These are phyloP conservation scores for Dactylellina drechsleri DNA, from an alignment of 2,329 filamentous ascomycete species.

Conservation along the genomic window DNA sequence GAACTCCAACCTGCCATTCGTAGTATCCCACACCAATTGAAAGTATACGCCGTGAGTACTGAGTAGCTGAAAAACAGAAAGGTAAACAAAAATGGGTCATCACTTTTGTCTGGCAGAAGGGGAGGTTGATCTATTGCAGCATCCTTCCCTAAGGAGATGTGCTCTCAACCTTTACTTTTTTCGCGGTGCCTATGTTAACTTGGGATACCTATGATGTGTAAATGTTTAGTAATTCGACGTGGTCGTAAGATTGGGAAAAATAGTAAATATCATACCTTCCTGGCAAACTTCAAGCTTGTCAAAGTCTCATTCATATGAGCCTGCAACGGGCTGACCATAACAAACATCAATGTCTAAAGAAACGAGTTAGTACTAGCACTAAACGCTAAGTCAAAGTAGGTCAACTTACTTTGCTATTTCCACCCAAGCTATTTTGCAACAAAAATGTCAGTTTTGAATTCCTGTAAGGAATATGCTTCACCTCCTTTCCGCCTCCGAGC, in stretches of 20 bases:
- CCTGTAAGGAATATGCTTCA: conserved; percentile 86
- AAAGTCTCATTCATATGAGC: conserved; percentile 91
- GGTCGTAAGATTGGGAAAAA: neutral
- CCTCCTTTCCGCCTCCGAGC: conserved; percentile 81
- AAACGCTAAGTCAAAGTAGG: neutral
- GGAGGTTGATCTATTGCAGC: conserved; percentile 5
- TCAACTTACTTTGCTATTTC: conserved; percentile 77
- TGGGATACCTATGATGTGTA: conserved; percentile 67
- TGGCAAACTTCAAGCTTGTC: conserved; percentile 94
- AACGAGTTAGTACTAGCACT: conserved; percentile 15
- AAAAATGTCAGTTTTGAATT: conserved; percentile 97
- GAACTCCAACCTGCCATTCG: conserved; percentile 11
- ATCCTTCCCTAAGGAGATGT: conserved; percentile 42
- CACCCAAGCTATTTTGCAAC: conserved; percentile 91
- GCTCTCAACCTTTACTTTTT: conserved; percentile 66
- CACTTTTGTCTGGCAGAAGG: conserved; percentile 8
- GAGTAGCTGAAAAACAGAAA: neutral
- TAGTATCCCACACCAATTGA: neutral
- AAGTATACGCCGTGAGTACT: neutral
- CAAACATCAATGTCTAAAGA: conserved; percentile 86
- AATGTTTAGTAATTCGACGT: neutral
- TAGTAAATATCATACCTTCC: conserved; percentile 69
- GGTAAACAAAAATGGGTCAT: neutral
- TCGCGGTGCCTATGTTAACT: conserved; percentile 90
- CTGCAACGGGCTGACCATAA: conserved; percentile 94